Base-by-base conservation (phyloP, 148 eudicot genomes). In the Nepenthes mirabilis region DNA sequence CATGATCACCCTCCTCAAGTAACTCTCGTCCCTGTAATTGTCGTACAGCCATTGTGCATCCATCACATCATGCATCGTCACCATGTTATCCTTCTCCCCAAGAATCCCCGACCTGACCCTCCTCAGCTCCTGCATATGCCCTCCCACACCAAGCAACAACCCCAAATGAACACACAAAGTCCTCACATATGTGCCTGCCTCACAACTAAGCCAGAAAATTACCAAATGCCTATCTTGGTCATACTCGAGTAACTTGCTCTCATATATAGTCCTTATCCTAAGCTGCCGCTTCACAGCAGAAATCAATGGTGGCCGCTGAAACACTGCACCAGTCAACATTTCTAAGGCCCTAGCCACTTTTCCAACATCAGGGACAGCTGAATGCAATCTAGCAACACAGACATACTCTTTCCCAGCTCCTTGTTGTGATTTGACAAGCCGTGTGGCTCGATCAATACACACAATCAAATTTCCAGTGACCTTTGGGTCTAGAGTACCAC, bases 81-180 rank as follows among this genome's bases (percentile, higher is more conserved):
- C 90, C 98, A 88, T 91, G 50, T 91, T 91, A 77, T 91, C 88
- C 65, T 85, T 91, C 83, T 91, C 98, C 7, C 98, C 98, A 69
- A 79, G 58, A 49, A 88, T 83, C 34, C 98, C 98, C 0, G 94
- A 83, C 70, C 96, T 35, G 0, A 90, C 97, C 34, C 97, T 60
- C 70, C 97, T 65, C 36, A 91, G 65, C 85, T 91, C 98, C 77
- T 91, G 98, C 98, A 91, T 91, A 77, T 91, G 96, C 0, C 67
- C 90, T 2, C 98, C 98, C 33, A 85, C 96, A 53, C 98, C 96
- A 55, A 91, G 57, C 66, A 91, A 65, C 35, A 91, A 61, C 2
- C 98, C 98, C 77, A 91, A 72, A 82, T 91, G 96, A n/a, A 91
- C 97, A 76, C 97, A 91, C 79, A 91, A 9, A 3, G 97, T 91